Base-by-base conservation (phyloP, 805 yeast genomes). In the Yarrowia yakushimensis region DNA sequence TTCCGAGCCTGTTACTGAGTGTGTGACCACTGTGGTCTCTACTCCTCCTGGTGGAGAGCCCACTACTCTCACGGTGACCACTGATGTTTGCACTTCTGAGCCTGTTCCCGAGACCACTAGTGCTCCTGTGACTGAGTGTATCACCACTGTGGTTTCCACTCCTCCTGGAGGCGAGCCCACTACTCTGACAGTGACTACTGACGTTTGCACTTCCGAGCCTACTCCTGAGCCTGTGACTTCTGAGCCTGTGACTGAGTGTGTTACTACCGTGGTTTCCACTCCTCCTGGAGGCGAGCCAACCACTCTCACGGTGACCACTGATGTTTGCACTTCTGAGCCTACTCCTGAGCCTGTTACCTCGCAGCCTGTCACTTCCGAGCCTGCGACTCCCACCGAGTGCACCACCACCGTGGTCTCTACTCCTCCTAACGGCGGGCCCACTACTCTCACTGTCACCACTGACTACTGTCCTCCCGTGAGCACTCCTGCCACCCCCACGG, bases 401-500 rank as follows among this genome's bases (percentile, higher is more conserved):
- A 12, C 17, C 12, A 43, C 50, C n/a, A 43, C 50, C 6, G 25
- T 43, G 4, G 50, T 43, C 11, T 17, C 50, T 5, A 43, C 50
- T 5, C 50, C 50, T 27, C 33, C 33, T 3, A n/a, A n/a, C 13
- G 50, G 31, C 10, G 50, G 28, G 3, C 50, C 34, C 15, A 27
- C 31, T n/a, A 43, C 50, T 12, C 50, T 43, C 10, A 43, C 50
- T 11, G 50, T 43, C 23, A 43, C 50, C 23, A 43, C 50, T 2
- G 50, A 43, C 34, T 27, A 25, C 50, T 43, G 50, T 11, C 50
- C 50, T 42, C 48, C 48, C 9, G 48, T 42, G 20, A 42, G 48
- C 48, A 42, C 48, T 3, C 33, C 48, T 2, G 48, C 17, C 9
- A 10, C 22, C 15, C 33, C 55, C 22, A 50, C 57, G 1, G 41